phyloP scores from a whole-genome alignment of 257 asterid species.

The Catharanthus roseus region DNA sequence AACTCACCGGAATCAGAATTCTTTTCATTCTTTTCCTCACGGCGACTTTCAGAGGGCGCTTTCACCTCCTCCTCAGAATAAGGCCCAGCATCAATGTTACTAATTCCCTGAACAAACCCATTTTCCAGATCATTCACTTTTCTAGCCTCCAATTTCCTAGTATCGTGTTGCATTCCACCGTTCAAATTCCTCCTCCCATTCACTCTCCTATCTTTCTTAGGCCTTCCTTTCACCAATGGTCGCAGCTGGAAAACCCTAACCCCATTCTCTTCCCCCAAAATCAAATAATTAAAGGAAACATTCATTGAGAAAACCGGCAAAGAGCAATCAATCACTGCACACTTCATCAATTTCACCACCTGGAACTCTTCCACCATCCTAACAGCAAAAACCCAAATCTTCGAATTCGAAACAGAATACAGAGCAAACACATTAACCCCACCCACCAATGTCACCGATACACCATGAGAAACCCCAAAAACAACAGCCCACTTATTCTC shows the following conservation, averaged over 20 bases:
- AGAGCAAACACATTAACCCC: slow-evolving; percentile 55
- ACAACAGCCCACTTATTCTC: slow-evolving; percentile 36
- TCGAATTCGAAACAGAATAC: slow-evolving; percentile 58
- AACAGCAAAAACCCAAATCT: slow-evolving; percentile 69
- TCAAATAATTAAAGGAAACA: slow-evolving; percentile 48
- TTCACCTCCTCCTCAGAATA: slow-evolving; percentile 23
- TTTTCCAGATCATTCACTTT: slow-evolving; percentile 26
- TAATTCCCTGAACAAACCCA: slow-evolving; percentile 25
- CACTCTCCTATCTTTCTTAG: slow-evolving; percentile 33
- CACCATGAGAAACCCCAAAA: slow-evolving; percentile 64
- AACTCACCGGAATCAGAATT: slow-evolving; percentile 50
- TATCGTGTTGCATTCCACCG: slow-evolving; percentile 17
- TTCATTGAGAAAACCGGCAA: slow-evolving; percentile 49
- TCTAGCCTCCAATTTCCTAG: slow-evolving; percentile 24
- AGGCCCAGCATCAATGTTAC: slow-evolving; percentile 29
- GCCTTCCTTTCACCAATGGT: slow-evolving; percentile 55
- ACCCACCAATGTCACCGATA: slow-evolving; percentile 53
- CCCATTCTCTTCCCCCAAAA: slow-evolving; percentile 80
- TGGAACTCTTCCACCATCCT: slow-evolving; percentile 37
- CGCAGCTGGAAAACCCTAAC: slow-evolving; percentile 61
- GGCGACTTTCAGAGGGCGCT: slow-evolving; percentile 23
- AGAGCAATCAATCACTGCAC: slow-evolving; percentile 70
- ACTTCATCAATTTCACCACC: slow-evolving; percentile 66
- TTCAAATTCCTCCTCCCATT: slow-evolving; percentile 15
- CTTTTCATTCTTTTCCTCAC: slow-evolving; percentile 30